These are phyloP conservation scores for Ascochyta fabae DNA, from an alignment of 2,329 filamentous ascomycete genomes.

Conservation along the genomic window DNA sequence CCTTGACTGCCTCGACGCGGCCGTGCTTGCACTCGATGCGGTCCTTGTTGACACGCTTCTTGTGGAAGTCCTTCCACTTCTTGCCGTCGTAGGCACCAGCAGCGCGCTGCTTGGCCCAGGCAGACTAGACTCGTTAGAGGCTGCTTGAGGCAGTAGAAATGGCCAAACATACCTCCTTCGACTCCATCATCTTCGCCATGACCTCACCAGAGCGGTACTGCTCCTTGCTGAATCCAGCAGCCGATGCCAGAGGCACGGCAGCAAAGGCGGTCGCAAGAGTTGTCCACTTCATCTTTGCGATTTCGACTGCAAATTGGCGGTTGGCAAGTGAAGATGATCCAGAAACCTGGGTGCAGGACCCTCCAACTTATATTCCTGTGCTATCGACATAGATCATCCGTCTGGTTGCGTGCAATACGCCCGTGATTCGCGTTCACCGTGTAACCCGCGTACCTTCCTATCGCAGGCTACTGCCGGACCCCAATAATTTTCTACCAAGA, in stretches of 20 bases:
- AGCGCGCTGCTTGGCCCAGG: slow-evolving; percentile 41
- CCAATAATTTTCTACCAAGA: slow-evolving; percentile 40
- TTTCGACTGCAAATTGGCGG: slow-evolving; percentile 28
- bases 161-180: slow-evolving; percentile 36
- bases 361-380: slow-evolving; percentile 23
- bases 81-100: slow-evolving; percentile 42
- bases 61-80: slow-evolving; percentile 40
- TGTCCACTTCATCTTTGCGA: slow-evolving; percentile 43
- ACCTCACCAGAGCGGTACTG: slow-evolving; percentile 44
- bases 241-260: slow-evolving; percentile 42
- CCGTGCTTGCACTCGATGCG: slow-evolving; percentile 45
- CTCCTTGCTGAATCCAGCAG: slow-evolving; percentile 35
- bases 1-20: slow-evolving; percentile 45
- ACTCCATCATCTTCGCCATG: slow-evolving; percentile 45
- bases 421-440: slow-evolving; percentile 20
- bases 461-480: slow-evolving; percentile 32
- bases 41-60: slow-evolving; percentile 37
- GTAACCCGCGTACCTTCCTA: slow-evolving; percentile 41
- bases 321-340: slow-evolving; percentile 31
- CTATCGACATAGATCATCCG: slow-evolving; percentile 6
- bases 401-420: slow-evolving; percentile 24
- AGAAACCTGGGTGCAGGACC: slow-evolving; percentile 17
- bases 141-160: neutral
- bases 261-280: slow-evolving; percentile 36
- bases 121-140: slow-evolving; percentile 29